phyloP scores from a whole-genome alignment of 306 rosid genomes.

The Lathyrus oleraceus region DNA sequence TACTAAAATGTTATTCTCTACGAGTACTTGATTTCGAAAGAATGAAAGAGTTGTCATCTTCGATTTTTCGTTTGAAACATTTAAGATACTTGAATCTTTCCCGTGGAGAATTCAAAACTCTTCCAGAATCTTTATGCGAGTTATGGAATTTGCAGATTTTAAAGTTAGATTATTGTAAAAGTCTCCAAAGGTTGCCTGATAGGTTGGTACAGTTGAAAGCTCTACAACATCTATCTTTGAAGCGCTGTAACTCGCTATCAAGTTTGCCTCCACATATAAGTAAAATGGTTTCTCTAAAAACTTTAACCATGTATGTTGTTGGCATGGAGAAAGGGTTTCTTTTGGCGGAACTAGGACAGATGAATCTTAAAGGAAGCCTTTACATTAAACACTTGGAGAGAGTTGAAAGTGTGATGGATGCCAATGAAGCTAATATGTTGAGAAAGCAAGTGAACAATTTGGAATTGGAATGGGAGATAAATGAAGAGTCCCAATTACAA shows the following conservation, averaged over 20 bases:
- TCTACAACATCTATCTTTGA: conserved; percentile 12
- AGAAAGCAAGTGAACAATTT: background rate
- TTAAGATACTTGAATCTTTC: conserved; percentile 32
- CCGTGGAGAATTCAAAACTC: fast-evolving
- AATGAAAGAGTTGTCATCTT: background rate
- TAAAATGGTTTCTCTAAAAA: conserved; percentile 3
- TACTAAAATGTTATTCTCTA: conserved; percentile 3
- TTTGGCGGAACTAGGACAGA: conserved; percentile 17
- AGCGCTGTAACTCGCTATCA: fast-evolving
- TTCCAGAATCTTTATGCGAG: conserved; percentile 6
- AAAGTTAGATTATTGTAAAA: fast-evolving
- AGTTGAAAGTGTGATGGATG: background rate
- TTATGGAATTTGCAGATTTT: conserved; percentile 25
- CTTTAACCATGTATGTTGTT: background rate
- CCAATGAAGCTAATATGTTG: conserved; percentile 23
- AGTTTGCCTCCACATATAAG: conserved; percentile 5
- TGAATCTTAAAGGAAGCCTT: conserved; percentile 28
- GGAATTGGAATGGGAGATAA: background rate
- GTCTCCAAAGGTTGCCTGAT: background rate
- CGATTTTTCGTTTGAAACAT: conserved; percentile 2
- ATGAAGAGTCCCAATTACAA: background rate
- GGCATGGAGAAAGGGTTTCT: conserved; percentile 16
- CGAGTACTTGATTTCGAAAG: background rate
- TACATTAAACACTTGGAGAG: conserved; percentile 16
- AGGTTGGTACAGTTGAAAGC: background rate